Percentiles rank a stretch among this genome's conserved stretches.
These are phyloP conservation scores for Phytophthora constricta DNA, from an alignment of 352 stramenopile species.

Conservation along the genomic window DNA sequence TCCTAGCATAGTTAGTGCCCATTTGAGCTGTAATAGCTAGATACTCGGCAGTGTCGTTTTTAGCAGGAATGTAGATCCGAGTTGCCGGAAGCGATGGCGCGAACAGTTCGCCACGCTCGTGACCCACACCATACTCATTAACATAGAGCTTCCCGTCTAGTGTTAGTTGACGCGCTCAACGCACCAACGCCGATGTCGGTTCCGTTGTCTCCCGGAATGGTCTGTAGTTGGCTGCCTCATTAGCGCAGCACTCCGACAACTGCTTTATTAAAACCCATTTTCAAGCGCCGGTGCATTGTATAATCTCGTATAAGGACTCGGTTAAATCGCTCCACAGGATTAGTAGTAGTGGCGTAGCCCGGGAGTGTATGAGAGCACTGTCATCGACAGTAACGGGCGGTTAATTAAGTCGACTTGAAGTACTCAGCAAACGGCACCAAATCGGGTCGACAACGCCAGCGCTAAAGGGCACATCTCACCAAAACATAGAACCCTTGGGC, in stretches of 20 bases:
- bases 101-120: no score
- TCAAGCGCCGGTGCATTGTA: background rate
- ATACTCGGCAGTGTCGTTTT: background rate
- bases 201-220: background rate
- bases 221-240: background rate
- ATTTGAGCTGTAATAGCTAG: conserved; percentile 14
- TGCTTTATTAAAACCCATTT: background rate
- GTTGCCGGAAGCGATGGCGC: background rate
- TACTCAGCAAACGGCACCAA: background rate
- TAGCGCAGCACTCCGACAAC: background rate
- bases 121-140: no score
- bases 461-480: no score
- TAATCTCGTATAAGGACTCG: conserved; percentile 23
- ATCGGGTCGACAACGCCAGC: background rate
- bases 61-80: background rate
- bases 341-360: conserved; percentile 25
- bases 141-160: no score
- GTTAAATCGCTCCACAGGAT: conserved; percentile 33
- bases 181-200: no score
- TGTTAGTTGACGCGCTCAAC: no score
- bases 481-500: no score
- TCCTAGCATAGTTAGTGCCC: conserved; percentile 8
- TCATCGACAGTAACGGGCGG: background rate
- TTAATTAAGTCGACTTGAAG: background rate
- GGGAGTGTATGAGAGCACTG: conserved; percentile 8